Conservation (phyloP, 768 basidiomycete species). For the Hortiboletus campestris region DNA sequence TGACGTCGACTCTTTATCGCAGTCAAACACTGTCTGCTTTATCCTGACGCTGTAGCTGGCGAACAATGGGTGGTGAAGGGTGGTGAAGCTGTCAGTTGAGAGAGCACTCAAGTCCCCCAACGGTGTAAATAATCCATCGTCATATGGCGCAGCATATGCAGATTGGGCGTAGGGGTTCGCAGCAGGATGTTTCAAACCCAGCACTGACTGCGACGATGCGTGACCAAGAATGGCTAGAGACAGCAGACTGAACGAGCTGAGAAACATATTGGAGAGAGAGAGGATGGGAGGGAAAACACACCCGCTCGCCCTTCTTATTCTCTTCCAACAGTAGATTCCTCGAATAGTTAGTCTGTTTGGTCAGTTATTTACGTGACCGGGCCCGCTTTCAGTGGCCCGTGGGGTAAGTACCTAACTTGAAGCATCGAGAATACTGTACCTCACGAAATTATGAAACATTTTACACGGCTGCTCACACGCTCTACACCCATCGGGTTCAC, state of each 20-base stretch:
- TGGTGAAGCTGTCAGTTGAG: constrained; percentile 34
- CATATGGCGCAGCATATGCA: constrained; percentile 6
- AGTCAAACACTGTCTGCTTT: constrained; percentile 34
- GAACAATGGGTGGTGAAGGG: constrained; percentile 40
- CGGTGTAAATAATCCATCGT: constrained; percentile 31
- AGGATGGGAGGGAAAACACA: background rate
- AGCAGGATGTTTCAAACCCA: constrained; percentile 9
- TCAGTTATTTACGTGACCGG: background rate
- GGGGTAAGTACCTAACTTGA: too few relatives aligned
- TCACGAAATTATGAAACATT: too few relatives aligned
- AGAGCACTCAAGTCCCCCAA: constrained; percentile 25
- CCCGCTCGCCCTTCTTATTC: background rate
- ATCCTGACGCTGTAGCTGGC: constrained; percentile 41
- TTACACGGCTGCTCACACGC: background rate
- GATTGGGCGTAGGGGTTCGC: background rate
- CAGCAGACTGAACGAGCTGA: constrained; percentile 11
- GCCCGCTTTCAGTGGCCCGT: too few relatives aligned
- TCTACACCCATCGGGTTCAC: background rate
- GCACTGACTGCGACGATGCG: constrained; percentile 21
- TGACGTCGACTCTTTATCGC: constrained; percentile 29
- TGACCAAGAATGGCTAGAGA: constrained; percentile 13
- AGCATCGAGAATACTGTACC: too few relatives aligned
- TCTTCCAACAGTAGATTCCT: background rate
- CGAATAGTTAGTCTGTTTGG: background rate
- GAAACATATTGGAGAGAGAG: background rate